phyloP scores from a whole-genome alignment of 176 grass and related monocot genomes.

The Echinochloa phyllopogon region DNA sequence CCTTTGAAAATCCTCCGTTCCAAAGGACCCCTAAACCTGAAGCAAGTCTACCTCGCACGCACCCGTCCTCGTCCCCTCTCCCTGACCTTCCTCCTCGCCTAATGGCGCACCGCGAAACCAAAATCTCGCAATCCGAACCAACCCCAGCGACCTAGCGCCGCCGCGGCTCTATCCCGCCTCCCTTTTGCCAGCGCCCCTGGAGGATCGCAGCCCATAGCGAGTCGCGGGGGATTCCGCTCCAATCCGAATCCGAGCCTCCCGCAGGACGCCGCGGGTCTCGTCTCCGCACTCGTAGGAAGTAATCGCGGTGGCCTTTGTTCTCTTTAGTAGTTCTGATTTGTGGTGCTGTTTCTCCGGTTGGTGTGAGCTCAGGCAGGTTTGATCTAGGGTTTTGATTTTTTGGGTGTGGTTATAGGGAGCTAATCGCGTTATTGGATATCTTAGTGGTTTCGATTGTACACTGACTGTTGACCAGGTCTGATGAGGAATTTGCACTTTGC shows the following conservation, averaged over 20 bases:
- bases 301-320: background rate
- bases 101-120: background rate
- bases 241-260: background rate
- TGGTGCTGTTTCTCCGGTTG: background rate
- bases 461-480: background rate
- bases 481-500: constrained; percentile 32
- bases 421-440: constrained; percentile 5
- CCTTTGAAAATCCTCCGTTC: too few species aligned
- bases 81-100: background rate
- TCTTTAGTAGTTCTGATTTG: background rate
- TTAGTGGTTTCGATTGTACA: background rate
- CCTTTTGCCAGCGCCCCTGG: background rate
- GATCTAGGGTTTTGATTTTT: constrained; percentile 43
- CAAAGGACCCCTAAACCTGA: too few species aligned
- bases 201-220: background rate
- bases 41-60: background rate
- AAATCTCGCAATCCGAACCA: constrained; percentile 3
- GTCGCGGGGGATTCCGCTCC: background rate
- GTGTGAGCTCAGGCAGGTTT: constrained; percentile 21
- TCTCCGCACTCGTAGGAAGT: constrained; percentile 22
- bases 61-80: background rate
- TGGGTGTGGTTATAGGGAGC: background rate
- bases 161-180: background rate
- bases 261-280: background rate
- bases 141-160: constrained; percentile 3